Conservation (phyloP, 805 yeast genomes). For the Clavispora santaluciae region DNA sequence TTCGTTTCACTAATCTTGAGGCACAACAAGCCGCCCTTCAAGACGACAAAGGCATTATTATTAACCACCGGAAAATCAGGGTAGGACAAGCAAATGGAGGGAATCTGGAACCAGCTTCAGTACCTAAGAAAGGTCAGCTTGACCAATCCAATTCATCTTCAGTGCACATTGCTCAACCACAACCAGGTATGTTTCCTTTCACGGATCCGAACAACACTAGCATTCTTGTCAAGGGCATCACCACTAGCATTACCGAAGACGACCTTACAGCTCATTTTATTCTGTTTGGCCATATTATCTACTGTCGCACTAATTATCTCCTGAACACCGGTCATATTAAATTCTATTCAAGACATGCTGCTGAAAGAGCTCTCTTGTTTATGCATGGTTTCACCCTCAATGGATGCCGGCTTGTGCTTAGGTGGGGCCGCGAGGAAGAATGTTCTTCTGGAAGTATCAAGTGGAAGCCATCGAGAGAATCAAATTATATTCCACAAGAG, state of each 20-base stretch:
- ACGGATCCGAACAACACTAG: conserved; percentile 84
- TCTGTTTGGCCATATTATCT: conserved; percentile 53
- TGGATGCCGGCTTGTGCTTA: conserved; percentile 23
- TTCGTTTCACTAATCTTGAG: conserved; percentile 60
- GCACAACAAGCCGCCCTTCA: conserved; percentile 68
- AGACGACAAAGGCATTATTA: conserved; percentile 76
- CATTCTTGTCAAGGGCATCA: conserved; percentile 63
- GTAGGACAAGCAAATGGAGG: conserved; percentile 48
- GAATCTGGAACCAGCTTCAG: conserved; percentile 3
- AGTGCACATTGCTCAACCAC: conserved; percentile 35
- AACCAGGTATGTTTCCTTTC: conserved; percentile 55
- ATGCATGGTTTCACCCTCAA: conserved; percentile 27
- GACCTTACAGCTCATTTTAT: conserved; percentile 59
- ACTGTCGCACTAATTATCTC: conserved; percentile 19
- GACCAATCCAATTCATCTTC: conserved; percentile 5
- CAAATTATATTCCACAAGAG: conserved; percentile 12
- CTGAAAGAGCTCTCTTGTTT: conserved; percentile 33
- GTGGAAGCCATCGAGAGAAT: conserved; percentile 8
- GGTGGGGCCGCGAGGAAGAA: conserved; percentile 28
- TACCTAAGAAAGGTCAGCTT: neutral
- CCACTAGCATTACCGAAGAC: conserved; percentile 51
- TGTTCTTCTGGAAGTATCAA: conserved; percentile 3
- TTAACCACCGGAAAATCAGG: conserved; percentile 72
- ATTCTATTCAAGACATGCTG: conserved; percentile 28
- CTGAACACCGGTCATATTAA: conserved; percentile 21